Evolutionary conservation across 2,329 filamentous ascomycete species (phyloP), one percentile per base, ranked within the genome.

Genomic region (Verticillium isaacii): DNA sequence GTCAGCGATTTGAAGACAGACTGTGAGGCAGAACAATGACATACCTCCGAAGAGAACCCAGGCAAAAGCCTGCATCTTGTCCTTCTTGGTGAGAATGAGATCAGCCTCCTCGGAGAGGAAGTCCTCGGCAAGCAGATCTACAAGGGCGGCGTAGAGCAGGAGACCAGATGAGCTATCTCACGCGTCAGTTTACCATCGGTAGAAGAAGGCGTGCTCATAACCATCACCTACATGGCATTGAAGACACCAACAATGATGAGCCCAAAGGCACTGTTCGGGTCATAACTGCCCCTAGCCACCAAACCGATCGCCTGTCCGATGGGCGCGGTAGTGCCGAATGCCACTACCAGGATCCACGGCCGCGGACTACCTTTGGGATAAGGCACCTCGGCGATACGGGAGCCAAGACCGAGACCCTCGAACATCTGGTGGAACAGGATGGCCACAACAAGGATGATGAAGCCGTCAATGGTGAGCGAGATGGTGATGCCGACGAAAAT

Each of bases 401-500:
- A 86, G 23, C 89, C 89, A 0, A 91, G 81, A 52, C 88, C 89
- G 4, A 91, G 84, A 62, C 89, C 89, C 68, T 82, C 86, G 63
- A 89, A 89, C 66, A 85, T 88, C 68, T 89, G 89, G 70, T 91
- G 89, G 77, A 91, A 91, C 36, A 87, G 76, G 62, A 91, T 90
- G 64, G 89, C 89, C 57, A 90, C 76, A 8, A 91, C 79, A 4
- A 91, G 80, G 32, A 91, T 79, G 61, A 88, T 73, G 71, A 90
- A 91, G 4, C 86, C 84, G 1, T 89, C 85, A 1, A 85, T 84
- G 23, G 88, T 88, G 65, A 91, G 88, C 32, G 86, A 89, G 32
- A 91, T 76, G 0, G 89, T 89, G 81, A 91, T 89, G 62, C 88
- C 88, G 61, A 91, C 89, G 71, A 91, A 91, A 63, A 93, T 83